These are phyloP conservation scores for Lactarius psammicola DNA, from an alignment of 768 basidiomycete genomes.

Conservation along the genomic window DNA sequence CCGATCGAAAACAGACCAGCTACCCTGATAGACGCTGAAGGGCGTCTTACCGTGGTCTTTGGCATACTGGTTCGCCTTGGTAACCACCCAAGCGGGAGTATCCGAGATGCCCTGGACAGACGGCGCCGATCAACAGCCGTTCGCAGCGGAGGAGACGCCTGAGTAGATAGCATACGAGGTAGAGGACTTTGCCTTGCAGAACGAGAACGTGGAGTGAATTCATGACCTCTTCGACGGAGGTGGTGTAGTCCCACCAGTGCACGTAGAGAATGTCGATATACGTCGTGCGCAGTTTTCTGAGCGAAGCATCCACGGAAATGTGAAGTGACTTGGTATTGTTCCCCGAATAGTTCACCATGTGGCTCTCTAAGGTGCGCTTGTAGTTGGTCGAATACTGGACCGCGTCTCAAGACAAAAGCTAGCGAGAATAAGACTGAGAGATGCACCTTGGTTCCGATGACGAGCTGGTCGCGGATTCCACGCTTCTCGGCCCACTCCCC, in stretches of 20 bases:
- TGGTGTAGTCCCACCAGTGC: slow-evolving; percentile 40
- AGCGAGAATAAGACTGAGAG: not conserved
- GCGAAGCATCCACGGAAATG: slow-evolving; percentile 35
- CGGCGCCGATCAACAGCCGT: not conserved
- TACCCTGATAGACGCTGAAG: slow-evolving; percentile 46
- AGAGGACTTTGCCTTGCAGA: slow-evolving; percentile 36
- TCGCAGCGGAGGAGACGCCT: too few species aligned
- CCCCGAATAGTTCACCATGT: slow-evolving; percentile 37
- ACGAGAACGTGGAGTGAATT: slow-evolving; percentile 36
- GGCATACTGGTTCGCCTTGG: slow-evolving; percentile 29
- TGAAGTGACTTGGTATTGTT: slow-evolving; percentile 37
- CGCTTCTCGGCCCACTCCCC: slow-evolving; percentile 41
- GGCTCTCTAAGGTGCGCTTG: slow-evolving; percentile 13
- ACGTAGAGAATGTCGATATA: slow-evolving; percentile 41
- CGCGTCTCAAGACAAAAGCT: slow-evolving; percentile 26
- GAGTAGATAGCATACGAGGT: slow-evolving; percentile 30
- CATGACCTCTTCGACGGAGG: slow-evolving; percentile 47
- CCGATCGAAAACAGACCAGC: slow-evolving; percentile 36
- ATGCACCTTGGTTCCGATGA: slow-evolving; percentile 31
- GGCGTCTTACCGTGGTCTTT: slow-evolving; percentile 39
- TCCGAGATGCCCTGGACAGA: slow-evolving; percentile 34
- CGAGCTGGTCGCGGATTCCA: slow-evolving; percentile 38
- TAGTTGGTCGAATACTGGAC: slow-evolving; percentile 31
- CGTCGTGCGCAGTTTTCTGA: slow-evolving; percentile 43
- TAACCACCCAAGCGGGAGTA: slow-evolving; percentile 40